Conservation (phyloP, 495 filamentous ascomycete genomes). For the Penicillium samsonianum region DNA sequence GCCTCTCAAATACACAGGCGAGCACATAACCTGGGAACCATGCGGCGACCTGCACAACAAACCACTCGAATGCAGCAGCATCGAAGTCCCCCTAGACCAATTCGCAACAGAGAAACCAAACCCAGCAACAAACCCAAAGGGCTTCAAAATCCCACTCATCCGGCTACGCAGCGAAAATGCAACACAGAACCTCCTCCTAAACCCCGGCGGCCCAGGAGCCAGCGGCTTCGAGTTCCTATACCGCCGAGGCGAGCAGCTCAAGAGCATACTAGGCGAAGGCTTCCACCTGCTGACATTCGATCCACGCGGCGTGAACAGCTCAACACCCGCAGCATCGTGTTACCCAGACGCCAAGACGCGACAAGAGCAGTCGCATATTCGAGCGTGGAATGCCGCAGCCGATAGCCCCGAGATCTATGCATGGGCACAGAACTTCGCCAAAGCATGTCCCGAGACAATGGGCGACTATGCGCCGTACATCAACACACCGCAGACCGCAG, state of each 20-base stretch:
- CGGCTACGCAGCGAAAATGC: constrained; percentile 40
- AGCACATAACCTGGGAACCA: constrained; percentile 38
- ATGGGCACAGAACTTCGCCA: constrained; percentile 38
- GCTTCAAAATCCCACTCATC: constrained; percentile 45
- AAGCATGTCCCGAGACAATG: constrained; percentile 44
- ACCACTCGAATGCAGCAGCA: constrained; percentile 28
- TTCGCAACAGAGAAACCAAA: constrained; percentile 27
- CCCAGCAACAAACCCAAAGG: constrained; percentile 23
- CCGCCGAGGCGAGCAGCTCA: constrained; percentile 33
- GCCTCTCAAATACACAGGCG: constrained; percentile 30
- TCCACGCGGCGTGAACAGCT: constrained; percentile 47
- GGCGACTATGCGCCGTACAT: constrained; percentile 41
- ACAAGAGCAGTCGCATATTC: constrained; percentile 25
- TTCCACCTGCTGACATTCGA: constrained; percentile 49
- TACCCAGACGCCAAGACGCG: constrained; percentile 35
- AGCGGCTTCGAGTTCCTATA: constrained; percentile 40
- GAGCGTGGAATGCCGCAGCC: constrained; percentile 24
- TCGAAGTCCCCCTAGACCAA: constrained; percentile 47
- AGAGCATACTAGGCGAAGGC: constrained; percentile 40
- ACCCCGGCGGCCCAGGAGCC: constrained; percentile 49
- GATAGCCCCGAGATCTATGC: constrained; percentile 45
- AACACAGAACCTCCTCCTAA: constrained; percentile 45
- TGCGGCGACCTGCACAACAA: constrained; percentile 36
- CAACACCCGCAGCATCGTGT: constrained; percentile 38
- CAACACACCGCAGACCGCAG: constrained; percentile 51